phyloP scores from a whole-genome alignment of 2,329 filamentous ascomycete genomes.

The Calonectria hongkongensis region DNA sequence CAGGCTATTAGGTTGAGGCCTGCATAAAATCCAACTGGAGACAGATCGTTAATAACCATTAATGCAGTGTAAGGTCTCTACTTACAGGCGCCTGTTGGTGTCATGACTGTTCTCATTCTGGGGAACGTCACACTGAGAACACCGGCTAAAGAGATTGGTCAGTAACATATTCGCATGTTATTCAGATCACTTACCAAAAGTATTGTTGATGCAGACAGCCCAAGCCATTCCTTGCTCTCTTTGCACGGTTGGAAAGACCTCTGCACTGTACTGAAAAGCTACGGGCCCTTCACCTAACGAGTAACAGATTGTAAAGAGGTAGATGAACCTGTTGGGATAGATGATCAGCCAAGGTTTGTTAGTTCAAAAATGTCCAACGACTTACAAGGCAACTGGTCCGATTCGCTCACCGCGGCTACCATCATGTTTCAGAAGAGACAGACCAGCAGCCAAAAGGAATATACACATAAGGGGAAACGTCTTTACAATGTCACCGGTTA shows the following conservation, averaged over 20 bases:
- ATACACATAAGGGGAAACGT: constrained; percentile 61
- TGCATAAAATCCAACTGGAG: constrained; percentile 63
- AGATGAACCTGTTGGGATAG: constrained; percentile 54
- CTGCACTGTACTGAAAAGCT: constrained; percentile 62
- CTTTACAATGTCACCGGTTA: constrained; percentile 28
- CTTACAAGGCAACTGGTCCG: constrained; percentile 55
- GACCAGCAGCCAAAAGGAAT: constrained; percentile 57
- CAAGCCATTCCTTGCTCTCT: constrained; percentile 63
- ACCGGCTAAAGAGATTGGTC: constrained; percentile 47
- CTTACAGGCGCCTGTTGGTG: constrained; percentile 58
- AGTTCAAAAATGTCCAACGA: not conserved
- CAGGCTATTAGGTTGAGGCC: constrained; percentile 66
- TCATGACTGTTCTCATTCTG: constrained; percentile 57
- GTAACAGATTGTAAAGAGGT: constrained; percentile 61
- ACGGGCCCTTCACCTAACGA: constrained; percentile 61
- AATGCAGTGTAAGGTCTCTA: not conserved
- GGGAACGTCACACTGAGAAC: constrained; percentile 58
- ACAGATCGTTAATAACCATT: constrained; percentile 10
- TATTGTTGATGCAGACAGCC: constrained; percentile 62
- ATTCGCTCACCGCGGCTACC: constrained; percentile 50
- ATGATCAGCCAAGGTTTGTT: not conserved
- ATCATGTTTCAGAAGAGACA: constrained; percentile 55
- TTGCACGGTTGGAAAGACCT: constrained; percentile 62
- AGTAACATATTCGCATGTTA: constrained; percentile 37
- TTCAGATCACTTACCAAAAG: constrained; percentile 47